These are phyloP conservation scores for Ceratocystis huliohia DNA, from an alignment of 2,329 filamentous ascomycete species.

Conservation along the genomic window DNA sequence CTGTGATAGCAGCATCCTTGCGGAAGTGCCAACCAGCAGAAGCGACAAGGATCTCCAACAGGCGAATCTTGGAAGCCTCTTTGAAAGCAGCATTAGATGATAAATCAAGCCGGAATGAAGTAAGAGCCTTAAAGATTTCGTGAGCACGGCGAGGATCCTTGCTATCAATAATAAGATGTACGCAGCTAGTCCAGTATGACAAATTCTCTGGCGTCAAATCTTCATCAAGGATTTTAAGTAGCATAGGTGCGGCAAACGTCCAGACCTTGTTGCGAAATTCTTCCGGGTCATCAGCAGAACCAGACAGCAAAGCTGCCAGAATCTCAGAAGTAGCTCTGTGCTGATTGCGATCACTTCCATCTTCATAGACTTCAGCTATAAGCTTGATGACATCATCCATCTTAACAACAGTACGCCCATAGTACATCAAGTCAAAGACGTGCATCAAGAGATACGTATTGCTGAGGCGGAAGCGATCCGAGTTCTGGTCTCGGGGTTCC, in stretches of 20 bases:
- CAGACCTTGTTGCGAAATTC: slow-evolving; percentile 66
- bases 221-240: slow-evolving; percentile 77
- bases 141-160: slow-evolving; percentile 81
- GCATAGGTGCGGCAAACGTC: slow-evolving; percentile 80
- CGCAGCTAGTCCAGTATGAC: slow-evolving; percentile 85
- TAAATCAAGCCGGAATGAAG: slow-evolving; percentile 84
- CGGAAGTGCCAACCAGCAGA: slow-evolving; percentile 96
- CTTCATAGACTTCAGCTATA: slow-evolving; percentile 64
- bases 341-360: slow-evolving; percentile 94
- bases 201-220: slow-evolving; percentile 89
- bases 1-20: slow-evolving; percentile 70
- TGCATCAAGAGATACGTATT: slow-evolving; percentile 80
- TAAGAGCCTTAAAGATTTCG: slow-evolving; percentile 72
- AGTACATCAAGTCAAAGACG: slow-evolving; percentile 78
- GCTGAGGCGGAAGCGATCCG: slow-evolving; percentile 81
- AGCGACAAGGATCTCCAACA: slow-evolving; percentile 76
- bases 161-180: slow-evolving; percentile 76
- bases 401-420: slow-evolving; percentile 60
- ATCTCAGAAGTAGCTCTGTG: slow-evolving; percentile 94
- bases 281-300: slow-evolving; percentile 63
- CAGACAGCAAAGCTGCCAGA: slow-evolving; percentile 68
- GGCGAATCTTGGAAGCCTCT: slow-evolving; percentile 87
- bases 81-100: slow-evolving; percentile 95
- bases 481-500: slow-evolving; percentile 68
- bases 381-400: slow-evolving; percentile 83